These are phyloP conservation scores for Teunomyces barrocoloradensis DNA, from an alignment of 805 yeast genomes.

Conservation along the genomic window DNA sequence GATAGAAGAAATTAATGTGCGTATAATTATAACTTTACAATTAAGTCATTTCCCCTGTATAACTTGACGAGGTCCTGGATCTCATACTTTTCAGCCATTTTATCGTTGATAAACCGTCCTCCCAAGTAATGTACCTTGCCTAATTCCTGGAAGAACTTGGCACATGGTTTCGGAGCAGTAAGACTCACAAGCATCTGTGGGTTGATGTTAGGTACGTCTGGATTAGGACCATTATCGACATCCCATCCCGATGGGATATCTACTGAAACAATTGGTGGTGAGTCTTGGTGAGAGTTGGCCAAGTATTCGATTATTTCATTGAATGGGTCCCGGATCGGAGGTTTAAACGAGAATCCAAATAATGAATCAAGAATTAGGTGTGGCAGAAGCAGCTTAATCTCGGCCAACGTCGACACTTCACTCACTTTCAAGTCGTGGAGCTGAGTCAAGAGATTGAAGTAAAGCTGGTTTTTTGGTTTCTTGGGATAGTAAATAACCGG, in stretches of 20 bases:
- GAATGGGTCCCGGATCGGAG: constrained; percentile 83
- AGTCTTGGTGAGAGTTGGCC: constrained; percentile 31
- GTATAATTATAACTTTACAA: constrained; percentile 30
- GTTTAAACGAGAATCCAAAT: constrained; percentile 91
- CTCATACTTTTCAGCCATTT: constrained; percentile 69
- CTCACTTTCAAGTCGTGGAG: constrained; percentile 61
- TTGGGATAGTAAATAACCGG: constrained; percentile 84
- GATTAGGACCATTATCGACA: constrained; percentile 77
- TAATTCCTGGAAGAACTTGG: constrained; percentile 38
- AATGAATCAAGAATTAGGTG: constrained; percentile 64
- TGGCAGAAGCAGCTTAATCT: constrained; percentile 18
- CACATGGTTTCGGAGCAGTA: constrained; percentile 94
- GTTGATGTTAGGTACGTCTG: constrained; percentile 38
- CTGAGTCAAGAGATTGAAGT: constrained; percentile 62
- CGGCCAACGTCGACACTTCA: constrained; percentile 44
- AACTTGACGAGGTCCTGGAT: constrained; percentile 46
- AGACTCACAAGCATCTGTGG: constrained; percentile 76
- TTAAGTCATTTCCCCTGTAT: constrained; percentile 34
- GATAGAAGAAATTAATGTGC: background rate
- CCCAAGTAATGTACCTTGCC: constrained; percentile 71
- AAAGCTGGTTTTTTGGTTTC: constrained; percentile 52
- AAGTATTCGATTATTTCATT: constrained; percentile 36
- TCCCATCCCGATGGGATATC: constrained; percentile 98
- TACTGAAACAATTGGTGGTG: constrained; percentile 69
- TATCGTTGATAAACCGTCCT: constrained; percentile 74